Evolutionary conservation across 805 yeast genomes (phyloP), one percentile per base, ranked within the genome.

Genomic region (Alloascoidea africana): DNA sequence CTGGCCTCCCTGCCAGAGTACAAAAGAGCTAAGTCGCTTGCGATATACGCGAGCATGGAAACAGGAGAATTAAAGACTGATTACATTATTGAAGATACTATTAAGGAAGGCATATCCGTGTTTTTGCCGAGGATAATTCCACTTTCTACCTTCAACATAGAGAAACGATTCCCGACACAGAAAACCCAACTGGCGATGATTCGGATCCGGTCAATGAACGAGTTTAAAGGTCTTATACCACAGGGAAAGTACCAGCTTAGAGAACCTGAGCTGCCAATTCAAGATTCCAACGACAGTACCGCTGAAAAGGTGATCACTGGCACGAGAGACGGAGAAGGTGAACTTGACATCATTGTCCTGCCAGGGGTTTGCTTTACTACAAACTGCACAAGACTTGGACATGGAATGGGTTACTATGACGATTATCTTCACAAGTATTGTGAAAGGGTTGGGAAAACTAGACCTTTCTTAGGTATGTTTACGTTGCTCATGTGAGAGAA

Each of bases 351-450:
- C 5, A 59, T 89, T 4, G 56, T 89, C 4, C 63, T 89, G 0
- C 97, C 97, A 0, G 96, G 94, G 0, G 77, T 89, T 1, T 95
- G 83, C 1, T 87, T 83, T 54, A 68, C 82, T 1, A 44, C 27
- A 8, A 44, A 51, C 8, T 47, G 74, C 16, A 53, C 61, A 8
- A 54, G 98, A 38, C 52, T 89, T 38, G 98, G 98, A 1, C 94
- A 85, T 52, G 98, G 98, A 1, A 89, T 77, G 3, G 98, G 96
- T 0, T 86, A 72, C 54, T 89, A 91, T 53, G 98, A 89, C 53
- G 84, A 78, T 47, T 81, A 64, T 47, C 65, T 81, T 33, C 58
- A 63, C 35, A 57, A 79, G 37, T 73, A 73, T 45, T 16, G 43
- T 4, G 53, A 64, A 50, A 56, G 58, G 35, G 44, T 16, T 34